These are phyloP conservation scores for Vickermania spadyakhi DNA, from an alignment of 208 protist species.

Conservation along the genomic window DNA sequence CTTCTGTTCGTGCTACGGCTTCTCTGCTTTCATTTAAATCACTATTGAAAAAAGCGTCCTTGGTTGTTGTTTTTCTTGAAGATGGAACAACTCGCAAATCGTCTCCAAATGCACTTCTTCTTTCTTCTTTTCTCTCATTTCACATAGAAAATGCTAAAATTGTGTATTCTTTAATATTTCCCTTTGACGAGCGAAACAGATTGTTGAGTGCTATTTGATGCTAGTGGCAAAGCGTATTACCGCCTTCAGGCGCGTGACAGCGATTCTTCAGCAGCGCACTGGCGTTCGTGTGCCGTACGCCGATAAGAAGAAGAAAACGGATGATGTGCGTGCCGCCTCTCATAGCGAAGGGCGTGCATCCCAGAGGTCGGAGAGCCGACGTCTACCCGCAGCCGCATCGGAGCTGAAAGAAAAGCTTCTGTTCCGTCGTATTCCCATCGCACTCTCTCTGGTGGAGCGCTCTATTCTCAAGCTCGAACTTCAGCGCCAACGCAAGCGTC, in stretches of 20 bases:
- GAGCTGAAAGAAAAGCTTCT: constrained; percentile 32
- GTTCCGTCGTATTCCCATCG: constrained; percentile 50
- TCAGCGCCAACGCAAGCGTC: not conserved
- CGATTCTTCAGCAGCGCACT: not conserved
- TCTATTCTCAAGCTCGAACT: constrained; percentile 17
- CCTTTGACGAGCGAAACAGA: no score
- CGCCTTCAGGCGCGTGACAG: not conserved
- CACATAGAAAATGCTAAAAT: no score
- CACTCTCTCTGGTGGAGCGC: constrained; percentile 64
- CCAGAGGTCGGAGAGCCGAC: not conserved
- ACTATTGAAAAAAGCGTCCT: no score
- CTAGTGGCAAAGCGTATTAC: not conserved
- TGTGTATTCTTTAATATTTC: no score
- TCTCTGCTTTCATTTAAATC: no score
- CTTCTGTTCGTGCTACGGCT: no score
- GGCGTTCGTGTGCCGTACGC: not conserved
- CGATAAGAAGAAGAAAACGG: not conserved
- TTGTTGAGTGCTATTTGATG: no score
- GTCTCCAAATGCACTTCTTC: no score
- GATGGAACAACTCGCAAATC: no score
- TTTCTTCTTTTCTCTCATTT: no score
- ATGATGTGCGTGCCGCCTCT: not conserved
- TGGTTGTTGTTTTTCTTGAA: no score
- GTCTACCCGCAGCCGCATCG: not conserved
- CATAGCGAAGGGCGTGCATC: not conserved